These are phyloP conservation scores for Xylariaceae sp. DNA, from an alignment of 2,329 filamentous ascomycete genomes.

Conservation along the genomic window DNA sequence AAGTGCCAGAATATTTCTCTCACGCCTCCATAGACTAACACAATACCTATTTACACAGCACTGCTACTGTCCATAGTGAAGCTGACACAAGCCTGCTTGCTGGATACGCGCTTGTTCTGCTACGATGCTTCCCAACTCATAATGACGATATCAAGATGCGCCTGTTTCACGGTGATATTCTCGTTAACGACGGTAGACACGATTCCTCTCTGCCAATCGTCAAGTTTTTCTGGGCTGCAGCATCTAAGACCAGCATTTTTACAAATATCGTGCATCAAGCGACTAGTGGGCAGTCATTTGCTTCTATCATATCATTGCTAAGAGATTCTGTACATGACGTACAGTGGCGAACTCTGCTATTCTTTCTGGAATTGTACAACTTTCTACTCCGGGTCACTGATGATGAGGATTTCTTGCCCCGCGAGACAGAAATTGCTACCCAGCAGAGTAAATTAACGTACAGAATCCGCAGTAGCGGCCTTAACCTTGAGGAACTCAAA, in stretches of 20 bases:
- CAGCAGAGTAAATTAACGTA: slow-evolving; percentile 41
- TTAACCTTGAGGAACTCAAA: slow-evolving; percentile 68
- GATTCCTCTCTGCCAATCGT: slow-evolving; percentile 58
- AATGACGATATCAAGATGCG: slow-evolving; percentile 93
- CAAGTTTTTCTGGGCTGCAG: slow-evolving; percentile 77
- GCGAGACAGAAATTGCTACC: slow-evolving; percentile 39
- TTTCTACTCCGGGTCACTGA: slow-evolving; percentile 92
- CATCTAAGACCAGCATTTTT: slow-evolving; percentile 43
- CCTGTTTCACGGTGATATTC: slow-evolving; percentile 72
- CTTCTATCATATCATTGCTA: slow-evolving; percentile 27
- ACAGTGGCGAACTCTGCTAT: slow-evolving; percentile 83
- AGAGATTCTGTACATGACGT: slow-evolving; percentile 43
- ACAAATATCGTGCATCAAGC: slow-evolving; percentile 30
- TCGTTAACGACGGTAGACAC: slow-evolving; percentile 35
- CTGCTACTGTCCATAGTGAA: slow-evolving; percentile 34
- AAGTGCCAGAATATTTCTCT: slow-evolving; percentile 29
- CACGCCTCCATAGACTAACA: slow-evolving; percentile 19
- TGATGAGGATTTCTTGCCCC: slow-evolving; percentile 89
- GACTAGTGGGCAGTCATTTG: slow-evolving; percentile 29
- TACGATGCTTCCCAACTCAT: slow-evolving; percentile 76
- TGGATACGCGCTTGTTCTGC: slow-evolving; percentile 78
- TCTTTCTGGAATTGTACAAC: slow-evolving; percentile 91
- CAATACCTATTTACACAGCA: no score
- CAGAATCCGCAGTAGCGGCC: slow-evolving; percentile 58
- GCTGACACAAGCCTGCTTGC: slow-evolving; percentile 68